These are phyloP conservation scores for Exserohilum turcica DNA, from an alignment of 2,329 filamentous ascomycete species.

Conservation along the genomic window DNA sequence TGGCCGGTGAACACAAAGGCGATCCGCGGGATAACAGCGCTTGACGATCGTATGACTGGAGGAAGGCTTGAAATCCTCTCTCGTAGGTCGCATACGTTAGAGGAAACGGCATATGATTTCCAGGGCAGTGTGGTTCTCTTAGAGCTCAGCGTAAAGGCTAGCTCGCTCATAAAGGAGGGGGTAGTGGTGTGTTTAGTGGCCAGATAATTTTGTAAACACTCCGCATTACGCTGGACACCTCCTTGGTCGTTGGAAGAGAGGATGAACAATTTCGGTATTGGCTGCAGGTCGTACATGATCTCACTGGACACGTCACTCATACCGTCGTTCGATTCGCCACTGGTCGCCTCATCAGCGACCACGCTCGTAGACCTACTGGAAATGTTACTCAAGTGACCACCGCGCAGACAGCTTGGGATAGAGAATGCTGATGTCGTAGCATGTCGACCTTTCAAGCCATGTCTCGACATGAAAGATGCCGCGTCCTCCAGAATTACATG, in stretches of 20 bases:
- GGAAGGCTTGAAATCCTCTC: slow-evolving; percentile 3
- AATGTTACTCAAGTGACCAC: neutral
- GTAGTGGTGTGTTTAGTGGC: neutral
- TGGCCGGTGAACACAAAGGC: slow-evolving; percentile 43
- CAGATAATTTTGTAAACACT: slow-evolving; percentile 9
- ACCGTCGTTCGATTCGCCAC: slow-evolving; percentile 3
- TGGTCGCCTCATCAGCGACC: slow-evolving; percentile 1
- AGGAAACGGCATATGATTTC: slow-evolving; percentile 8
- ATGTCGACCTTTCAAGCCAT: slow-evolving; percentile 14
- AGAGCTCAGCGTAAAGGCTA: slow-evolving; percentile 8
- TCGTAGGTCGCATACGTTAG: neutral
- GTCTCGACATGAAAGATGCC: slow-evolving; percentile 4
- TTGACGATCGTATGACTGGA: slow-evolving; percentile 8
- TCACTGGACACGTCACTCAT: slow-evolving; percentile 8
- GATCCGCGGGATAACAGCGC: slow-evolving; percentile 11
- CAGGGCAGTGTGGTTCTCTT: slow-evolving; percentile 7
- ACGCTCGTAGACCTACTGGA: slow-evolving; percentile 6
- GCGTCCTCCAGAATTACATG: slow-evolving; percentile 29
- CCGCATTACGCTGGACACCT: slow-evolving; percentile 7
- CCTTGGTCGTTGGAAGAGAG: slow-evolving; percentile 13
- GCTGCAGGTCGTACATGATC: slow-evolving; percentile 4
- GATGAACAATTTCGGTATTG: slow-evolving; percentile 1
- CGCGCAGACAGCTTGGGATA: slow-evolving; percentile 10
- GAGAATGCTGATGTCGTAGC: slow-evolving; percentile 18
- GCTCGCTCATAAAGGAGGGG: slow-evolving; percentile 2